Conservation (phyloP, 257 asterid species). For the Jasminum sambac region DNA sequence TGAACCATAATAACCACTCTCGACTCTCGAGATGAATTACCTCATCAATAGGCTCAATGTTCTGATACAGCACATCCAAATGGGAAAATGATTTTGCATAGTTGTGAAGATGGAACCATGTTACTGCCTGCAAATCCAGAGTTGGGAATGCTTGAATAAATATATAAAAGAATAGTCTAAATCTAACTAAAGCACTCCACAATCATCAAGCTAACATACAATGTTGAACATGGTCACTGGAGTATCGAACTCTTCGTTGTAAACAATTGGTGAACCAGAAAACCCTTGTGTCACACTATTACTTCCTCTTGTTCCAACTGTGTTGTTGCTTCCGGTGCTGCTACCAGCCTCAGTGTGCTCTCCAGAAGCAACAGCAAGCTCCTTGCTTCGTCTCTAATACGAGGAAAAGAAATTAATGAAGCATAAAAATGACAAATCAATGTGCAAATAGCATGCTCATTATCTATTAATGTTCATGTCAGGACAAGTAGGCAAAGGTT, state of each 20-base stretch:
- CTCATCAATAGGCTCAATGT: conserved; percentile 86
- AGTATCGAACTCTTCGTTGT: conserved; percentile 54
- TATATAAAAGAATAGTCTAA: conserved; percentile 12
- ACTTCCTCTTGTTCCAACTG: conserved; percentile 43
- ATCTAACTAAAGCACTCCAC: conserved; percentile 15
- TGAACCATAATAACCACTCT: not conserved
- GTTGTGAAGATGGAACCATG: conserved; percentile 88
- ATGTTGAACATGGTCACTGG: conserved; percentile 65
- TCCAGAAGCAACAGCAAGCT: conserved; percentile 52
- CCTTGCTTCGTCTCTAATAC: conserved; percentile 64
- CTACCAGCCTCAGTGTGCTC: conserved; percentile 54
- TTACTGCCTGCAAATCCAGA: conserved; percentile 70
- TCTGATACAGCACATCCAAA: conserved; percentile 78
- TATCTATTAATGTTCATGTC: not conserved
- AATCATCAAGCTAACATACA: conserved; percentile 43
- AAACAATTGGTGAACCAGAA: conserved; percentile 47
- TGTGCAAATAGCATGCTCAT: not conserved
- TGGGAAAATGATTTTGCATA: conserved; percentile 64
- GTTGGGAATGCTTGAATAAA: conserved; percentile 18
- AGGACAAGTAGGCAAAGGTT: not conserved
- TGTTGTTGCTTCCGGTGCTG: conserved; percentile 45
- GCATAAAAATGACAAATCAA: conserved; percentile 5
- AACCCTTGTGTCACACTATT: conserved; percentile 33
- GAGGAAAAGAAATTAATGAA: not conserved
- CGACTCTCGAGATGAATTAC: conserved; percentile 32